Conservation (phyloP, 2,329 filamentous ascomycete genomes). For the Neopestalotiopsis sp. region DNA sequence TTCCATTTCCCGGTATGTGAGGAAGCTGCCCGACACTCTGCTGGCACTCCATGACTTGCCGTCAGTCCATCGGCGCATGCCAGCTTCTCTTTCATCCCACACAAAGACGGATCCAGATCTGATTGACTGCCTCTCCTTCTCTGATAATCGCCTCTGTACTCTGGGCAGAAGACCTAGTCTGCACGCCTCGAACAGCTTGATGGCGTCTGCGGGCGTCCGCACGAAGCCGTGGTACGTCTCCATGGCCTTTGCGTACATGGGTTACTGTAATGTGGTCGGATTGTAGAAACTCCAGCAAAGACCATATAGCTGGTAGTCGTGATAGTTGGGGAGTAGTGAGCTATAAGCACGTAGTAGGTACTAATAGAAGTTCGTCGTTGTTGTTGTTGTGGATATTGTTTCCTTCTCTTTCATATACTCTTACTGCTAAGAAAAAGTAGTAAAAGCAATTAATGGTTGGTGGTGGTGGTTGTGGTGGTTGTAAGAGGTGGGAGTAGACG, state of each 20-base stretch:
- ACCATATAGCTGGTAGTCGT: neutral
- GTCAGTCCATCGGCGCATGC: constrained; percentile 98
- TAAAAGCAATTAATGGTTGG: constrained; percentile 16
- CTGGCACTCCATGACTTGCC: constrained; percentile 99
- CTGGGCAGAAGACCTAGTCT: constrained; percentile 85
- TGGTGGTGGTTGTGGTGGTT: constrained; percentile 9
- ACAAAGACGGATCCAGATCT: constrained; percentile 97
- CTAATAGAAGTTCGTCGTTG: no score
- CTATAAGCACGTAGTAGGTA: no score
- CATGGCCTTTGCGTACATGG: constrained; percentile 59
- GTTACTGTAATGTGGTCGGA: neutral
- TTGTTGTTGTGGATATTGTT: no score
- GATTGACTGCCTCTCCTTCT: constrained; percentile 96
- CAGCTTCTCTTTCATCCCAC: constrained; percentile 98
- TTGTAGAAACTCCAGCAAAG: no score
- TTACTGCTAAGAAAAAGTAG: neutral
- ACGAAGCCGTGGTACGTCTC: constrained; percentile 97
- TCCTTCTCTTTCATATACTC: no score
- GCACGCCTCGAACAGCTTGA: constrained; percentile 98
- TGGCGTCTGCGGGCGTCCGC: constrained; percentile 93
- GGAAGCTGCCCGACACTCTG: constrained; percentile 93
- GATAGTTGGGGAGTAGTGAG: no score
- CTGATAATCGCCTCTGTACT: constrained; percentile 89
- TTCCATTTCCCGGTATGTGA: constrained; percentile 99
- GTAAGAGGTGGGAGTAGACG: constrained; percentile 18